Conservation (phyloP, 345 rosid species). For the Brassica napus region Da-Ae NC_063440.1:2832501-2833000, state of each 20-base stretch:
- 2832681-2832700: slow-evolving; percentile 1
- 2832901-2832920: too few relatives aligned
- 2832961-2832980: too few relatives aligned
- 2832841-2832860: too few relatives aligned
- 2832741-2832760: not conserved
- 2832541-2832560: slow-evolving; percentile 8
- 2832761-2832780: not conserved
- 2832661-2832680: not conserved
- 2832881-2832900: too few relatives aligned
- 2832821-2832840: not conserved
- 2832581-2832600: not conserved
- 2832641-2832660: not conserved
- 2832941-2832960: too few relatives aligned
- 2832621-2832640: not conserved
- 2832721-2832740: not conserved
- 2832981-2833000: too few relatives aligned
- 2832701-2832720: not conserved
- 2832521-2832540: slow-evolving; percentile 31
- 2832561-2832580: slow-evolving; percentile 14
- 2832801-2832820: not conserved
- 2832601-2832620: not conserved
- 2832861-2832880: too few relatives aligned
- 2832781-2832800: not conserved
- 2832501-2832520: slow-evolving; percentile 37
- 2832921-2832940: too few relatives aligned